Base-by-base conservation (phyloP, 1,284 basidiomycete species). In the Dichomitus squalens region DNA sequence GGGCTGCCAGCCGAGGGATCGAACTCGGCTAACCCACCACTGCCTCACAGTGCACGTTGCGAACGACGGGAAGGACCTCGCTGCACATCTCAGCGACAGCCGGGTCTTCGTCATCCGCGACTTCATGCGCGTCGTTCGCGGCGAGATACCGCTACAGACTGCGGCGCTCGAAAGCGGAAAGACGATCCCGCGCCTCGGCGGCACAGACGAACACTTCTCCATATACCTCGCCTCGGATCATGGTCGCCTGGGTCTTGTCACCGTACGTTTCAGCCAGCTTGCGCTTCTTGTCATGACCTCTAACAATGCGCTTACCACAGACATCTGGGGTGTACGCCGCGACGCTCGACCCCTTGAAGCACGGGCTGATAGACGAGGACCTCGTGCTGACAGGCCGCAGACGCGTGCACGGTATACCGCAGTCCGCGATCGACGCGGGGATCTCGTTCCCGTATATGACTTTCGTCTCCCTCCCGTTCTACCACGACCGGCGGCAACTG, bases 141-240 rank as follows among this genome's bases (percentile, higher is more conserved):
- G 67, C 40, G 60, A 73, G 60, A 57, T 73, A 20, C 66, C 70
- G 21, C 58, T 78, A 12, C 53, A 61, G 23, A 73, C 80, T 7
- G 72, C 78, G 0, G 76, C 75, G 3, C 62, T 81, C 8, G 76
- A 78, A 50, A 64, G 85, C 14, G 75, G 81, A 49, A 70, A 84
- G 40, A 50, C 56, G 23, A 47, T 59, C 34, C 57, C 58, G 12
- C 48, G 36, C 4, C 34, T 46, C 9, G 47, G 39, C 11, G 40
- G 46, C n/a, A 25, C 50, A 7, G 61, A 63, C 46, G 59, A 63
- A 34, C 58, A 58, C n/a, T 55, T 56, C 49, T 73, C 79, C 1
- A 68, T 75, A 47, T 87, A 88, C 67, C 74, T 88, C 1, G 79
- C 83, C 0, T 80, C 80, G 36, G 82, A 83, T 46, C 67, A 79